Percentiles rank a stretch among this genome's conserved stretches.
Evolutionary conservation across 176 grass and related monocot species (phyloP).

Genomic region (sorghum (Sorghum bicolor)): Sorghum_bicolor_NCBIv3 NC_012877.2:7728501-7729000

Average conservation of each 20-base stretch:
- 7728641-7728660: not conserved
- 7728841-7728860: no score
- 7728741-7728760: not conserved
- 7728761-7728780: not conserved
- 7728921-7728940: not conserved
- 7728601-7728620: no score
- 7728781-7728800: not conserved
- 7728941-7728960: not conserved
- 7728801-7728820: not conserved
- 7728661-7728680: not conserved
- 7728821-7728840: not conserved
- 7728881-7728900: conserved; percentile 3
- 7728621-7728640: not conserved
- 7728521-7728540: not conserved
- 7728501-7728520: not conserved
- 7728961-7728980: conserved; percentile 9
- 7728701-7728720: not conserved
- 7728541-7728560: not conserved
- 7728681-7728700: not conserved
- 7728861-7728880: not conserved
- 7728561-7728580: not conserved
- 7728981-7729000: conserved; percentile 24
- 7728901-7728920: not conserved
- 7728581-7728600: no score
- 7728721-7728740: not conserved